Base-by-base conservation (phyloP, 352 stramenopile genomes). In the Globisporangium nodosum region DNA sequence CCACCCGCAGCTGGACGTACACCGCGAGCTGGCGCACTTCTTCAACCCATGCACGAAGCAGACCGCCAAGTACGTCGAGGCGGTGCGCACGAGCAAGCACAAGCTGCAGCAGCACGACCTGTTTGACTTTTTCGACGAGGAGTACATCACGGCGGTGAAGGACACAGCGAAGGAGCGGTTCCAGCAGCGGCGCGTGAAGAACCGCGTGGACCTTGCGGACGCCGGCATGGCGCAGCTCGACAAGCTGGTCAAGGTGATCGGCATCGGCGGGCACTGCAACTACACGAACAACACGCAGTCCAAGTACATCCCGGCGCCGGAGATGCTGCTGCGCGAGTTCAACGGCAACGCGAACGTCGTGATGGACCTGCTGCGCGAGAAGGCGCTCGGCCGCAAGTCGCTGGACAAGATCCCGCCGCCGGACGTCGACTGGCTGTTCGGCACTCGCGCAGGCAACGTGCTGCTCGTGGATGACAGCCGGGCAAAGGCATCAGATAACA, bases 321-420 rank as follows among this genome's bases (percentile, higher is more conserved):
- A 92, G 59, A 53, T 88, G 54, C 54, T 92, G 8, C 61, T 92
- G 60, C 80, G 70, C 15, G 81, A 90, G 63, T 88, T 92, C 57
- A 78, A 78, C 15, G 58, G 72, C 27, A 87, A 85, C 31, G 73
- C 80, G 24, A 84, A 76, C 43, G 71, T 78, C 24, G 60, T 89
- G 33, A 85, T 92, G 65, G 73, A 92, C 30, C 65, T 70, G n/a
- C 58, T 92, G 57, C 76, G 81, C 49, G 80, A 90, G 55, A 92
- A 88, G 61, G 78, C 80, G 1, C 73, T 81, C 1, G 81, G 81
- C 18, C 78, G 75, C 27, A 81, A 89, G 58, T 68, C 78, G 16
- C 57, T 88, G 27, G 72, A 87, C 63, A 81, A 86, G 49, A 89
- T 92, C 35, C 81, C 81, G 12, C 54, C 73, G 2, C 81, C 81